Evolutionary conservation across 495 filamentous ascomycete genomes (phyloP).

Genomic region (Endocarpon pusillum): DNA sequence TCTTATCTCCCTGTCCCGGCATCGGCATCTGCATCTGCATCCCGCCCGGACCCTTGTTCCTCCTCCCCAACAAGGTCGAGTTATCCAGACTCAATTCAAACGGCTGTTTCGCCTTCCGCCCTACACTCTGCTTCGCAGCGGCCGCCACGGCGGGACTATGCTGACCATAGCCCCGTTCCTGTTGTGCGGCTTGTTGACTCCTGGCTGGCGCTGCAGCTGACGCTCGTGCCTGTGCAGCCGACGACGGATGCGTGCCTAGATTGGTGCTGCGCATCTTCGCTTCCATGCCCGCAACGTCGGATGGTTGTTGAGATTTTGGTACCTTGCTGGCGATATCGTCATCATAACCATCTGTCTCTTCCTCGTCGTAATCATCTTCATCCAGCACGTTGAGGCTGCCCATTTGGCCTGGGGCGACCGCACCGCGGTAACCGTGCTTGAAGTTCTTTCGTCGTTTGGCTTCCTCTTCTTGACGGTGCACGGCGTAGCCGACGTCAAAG

Average conservation of each 20-base stretch:
- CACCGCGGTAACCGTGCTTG: conserved; percentile 52
- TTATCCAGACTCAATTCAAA: conserved; percentile 88
- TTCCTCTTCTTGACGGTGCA: conserved; percentile 93
- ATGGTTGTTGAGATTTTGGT: conserved; percentile 38
- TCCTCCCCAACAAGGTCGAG: conserved; percentile 68
- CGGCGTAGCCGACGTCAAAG: conserved; percentile 92
- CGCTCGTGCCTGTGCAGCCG: conserved; percentile 43
- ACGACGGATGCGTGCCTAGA: conserved; percentile 33
- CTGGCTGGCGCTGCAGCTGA: conserved; percentile 27
- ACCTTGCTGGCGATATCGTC: conserved; percentile 44
- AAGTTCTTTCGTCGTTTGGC: conserved; percentile 69
- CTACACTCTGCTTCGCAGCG: conserved; percentile 62
- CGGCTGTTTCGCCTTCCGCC: conserved; percentile 40
- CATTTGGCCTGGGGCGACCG: conserved; percentile 17
- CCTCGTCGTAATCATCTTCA: conserved; percentile 44
- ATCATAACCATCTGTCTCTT: conserved; percentile 20
- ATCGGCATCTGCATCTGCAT: conserved; percentile 1
- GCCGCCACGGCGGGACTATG: conserved; percentile 60
- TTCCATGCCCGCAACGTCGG: conserved; percentile 63
- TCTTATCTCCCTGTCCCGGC: conserved; percentile 5
- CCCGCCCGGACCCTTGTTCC: conserved; percentile 29
- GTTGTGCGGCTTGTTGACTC: conserved; percentile 25
- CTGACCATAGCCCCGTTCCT: conserved; percentile 61
- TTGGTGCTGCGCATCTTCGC: conserved; percentile 71
- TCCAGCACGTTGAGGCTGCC: conserved; percentile 52